Conservation (phyloP, 2,329 filamentous ascomycete species). For the Phaeoacremonium minimum region DNA sequence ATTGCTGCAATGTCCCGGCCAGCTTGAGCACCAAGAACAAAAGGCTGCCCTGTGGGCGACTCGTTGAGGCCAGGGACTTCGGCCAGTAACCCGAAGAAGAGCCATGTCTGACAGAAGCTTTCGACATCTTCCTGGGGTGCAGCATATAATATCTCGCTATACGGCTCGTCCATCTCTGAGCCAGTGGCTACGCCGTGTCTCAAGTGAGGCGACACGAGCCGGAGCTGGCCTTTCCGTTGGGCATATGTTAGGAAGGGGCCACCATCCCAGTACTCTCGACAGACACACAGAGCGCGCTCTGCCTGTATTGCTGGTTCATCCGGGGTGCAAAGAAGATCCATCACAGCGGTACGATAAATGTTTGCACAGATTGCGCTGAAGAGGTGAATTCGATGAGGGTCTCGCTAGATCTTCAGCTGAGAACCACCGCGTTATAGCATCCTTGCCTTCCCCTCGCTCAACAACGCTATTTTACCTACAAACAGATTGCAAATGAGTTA, state of each 20-base stretch:
- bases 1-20: slow-evolving; percentile 9
- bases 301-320: slow-evolving; percentile 9
- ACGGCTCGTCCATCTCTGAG: slow-evolving; percentile 1
- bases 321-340: slow-evolving; percentile 16
- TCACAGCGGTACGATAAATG: no score
- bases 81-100: slow-evolving; percentile 24
- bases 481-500: no score
- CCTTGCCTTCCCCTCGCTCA: no score
- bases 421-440: no score
- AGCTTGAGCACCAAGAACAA: slow-evolving; percentile 8
- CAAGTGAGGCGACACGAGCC: slow-evolving; percentile 7
- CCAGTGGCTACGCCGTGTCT: slow-evolving; percentile 2
- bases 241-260: slow-evolving; percentile 19
- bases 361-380: no score
- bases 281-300: slow-evolving; percentile 16
- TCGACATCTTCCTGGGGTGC: slow-evolving; percentile 15
- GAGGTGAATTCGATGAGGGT: no score
- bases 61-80: slow-evolving; percentile 22
- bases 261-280: slow-evolving; percentile 17
- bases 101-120: slow-evolving; percentile 24
- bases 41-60: slow-evolving; percentile 6
- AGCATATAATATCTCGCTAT: slow-evolving; percentile 11
- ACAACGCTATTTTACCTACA: no score
- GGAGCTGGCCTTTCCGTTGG: slow-evolving; percentile 8
- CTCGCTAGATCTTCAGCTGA: no score